A percentile compares a stretch with the other conserved stretches of the same genome.
These are phyloP conservation scores for Metarhizium robertsii DNA, from an alignment of 2,329 filamentous ascomycete genomes.

Conservation along the genomic window DNA sequence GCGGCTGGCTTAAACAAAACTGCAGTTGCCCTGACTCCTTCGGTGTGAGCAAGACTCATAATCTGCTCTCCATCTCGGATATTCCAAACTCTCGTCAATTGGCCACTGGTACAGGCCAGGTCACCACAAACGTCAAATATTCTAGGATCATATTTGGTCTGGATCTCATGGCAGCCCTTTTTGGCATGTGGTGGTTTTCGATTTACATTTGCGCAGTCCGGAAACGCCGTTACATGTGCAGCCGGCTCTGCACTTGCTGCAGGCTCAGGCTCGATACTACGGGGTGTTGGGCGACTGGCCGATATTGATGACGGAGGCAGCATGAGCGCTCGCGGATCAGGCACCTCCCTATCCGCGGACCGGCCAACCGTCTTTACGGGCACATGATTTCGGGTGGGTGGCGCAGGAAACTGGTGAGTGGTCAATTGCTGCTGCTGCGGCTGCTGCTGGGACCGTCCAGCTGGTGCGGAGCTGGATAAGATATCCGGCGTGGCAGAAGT, in stretches of 20 bases:
- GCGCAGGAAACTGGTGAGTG: conserved; percentile 19
- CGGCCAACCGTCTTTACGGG: conserved; percentile 28
- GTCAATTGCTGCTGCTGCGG: conserved; percentile 12
- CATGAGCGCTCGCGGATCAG: background rate
- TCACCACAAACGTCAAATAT: conserved; percentile 83
- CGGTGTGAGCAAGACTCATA: conserved; percentile 73
- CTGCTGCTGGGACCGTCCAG: conserved; percentile 18
- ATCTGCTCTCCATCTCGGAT: conserved; percentile 71
- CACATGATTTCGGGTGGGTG: conserved; percentile 20
- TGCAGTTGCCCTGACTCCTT: conserved; percentile 73
- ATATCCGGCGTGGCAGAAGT: conserved; percentile 11
- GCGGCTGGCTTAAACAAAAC: conserved; percentile 77
- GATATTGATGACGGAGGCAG: conserved; percentile 11
- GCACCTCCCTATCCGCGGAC: conserved; percentile 14
- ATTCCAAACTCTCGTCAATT: conserved; percentile 83
- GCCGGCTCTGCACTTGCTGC: conserved; percentile 31
- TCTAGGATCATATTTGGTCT: conserved; percentile 78
- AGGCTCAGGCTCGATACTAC: conserved; percentile 8
- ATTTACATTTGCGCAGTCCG: conserved; percentile 77
- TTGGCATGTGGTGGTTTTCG: conserved; percentile 70
- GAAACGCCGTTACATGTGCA: conserved; percentile 56
- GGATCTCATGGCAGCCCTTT: conserved; percentile 64
- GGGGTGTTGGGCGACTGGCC: background rate
- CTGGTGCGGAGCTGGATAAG: conserved; percentile 13
- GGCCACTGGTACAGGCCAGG: conserved; percentile 77